These are phyloP conservation scores for Penicillium sp. DNA, from an alignment of 2,329 filamentous ascomycete genomes.

Conservation along the genomic window DNA sequence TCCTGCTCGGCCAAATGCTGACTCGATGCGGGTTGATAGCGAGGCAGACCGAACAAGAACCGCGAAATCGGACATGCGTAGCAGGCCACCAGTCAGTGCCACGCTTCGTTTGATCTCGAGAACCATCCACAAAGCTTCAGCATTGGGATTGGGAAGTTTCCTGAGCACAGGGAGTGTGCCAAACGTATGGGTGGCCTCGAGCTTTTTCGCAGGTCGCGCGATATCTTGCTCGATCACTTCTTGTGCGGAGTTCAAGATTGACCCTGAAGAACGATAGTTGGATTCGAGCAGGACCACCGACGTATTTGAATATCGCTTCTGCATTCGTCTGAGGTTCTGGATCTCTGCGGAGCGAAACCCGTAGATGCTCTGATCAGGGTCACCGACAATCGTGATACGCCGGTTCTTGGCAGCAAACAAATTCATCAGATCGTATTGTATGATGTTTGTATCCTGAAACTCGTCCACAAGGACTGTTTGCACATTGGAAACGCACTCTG, in stretches of 20 bases:
- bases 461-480: conserved; percentile 93
- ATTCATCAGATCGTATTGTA: conserved; percentile 93
- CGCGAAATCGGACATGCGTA: conserved; percentile 76
- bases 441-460: conserved; percentile 94
- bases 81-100: conserved; percentile 70
- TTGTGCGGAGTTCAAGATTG: conserved; percentile 77
- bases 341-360: conserved; percentile 93
- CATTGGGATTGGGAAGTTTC: conserved; percentile 66
- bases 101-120: conserved; percentile 73
- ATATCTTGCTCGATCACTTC: conserved; percentile 89
- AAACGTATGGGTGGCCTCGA: conserved; percentile 77
- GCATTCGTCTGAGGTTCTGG: conserved; percentile 79
- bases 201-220: conserved; percentile 73
- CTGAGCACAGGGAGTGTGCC: conserved; percentile 81
- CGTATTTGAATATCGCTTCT: conserved; percentile 73
- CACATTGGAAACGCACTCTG: conserved; percentile 83
- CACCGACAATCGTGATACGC: conserved; percentile 91
- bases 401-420: conserved; percentile 72
- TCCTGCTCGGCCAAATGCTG: conserved; percentile 74
- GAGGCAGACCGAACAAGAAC: conserved; percentile 83
- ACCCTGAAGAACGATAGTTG: conserved; percentile 89
- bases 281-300: conserved; percentile 84
- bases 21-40: conserved; percentile 83
- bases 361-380: conserved; percentile 98
- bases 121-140: conserved; percentile 87